Evolutionary conservation across 75 land plant species (phyloP), one percentile per base, ranked within the genome.

Genomic region (Larix kaempferi): DNA sequence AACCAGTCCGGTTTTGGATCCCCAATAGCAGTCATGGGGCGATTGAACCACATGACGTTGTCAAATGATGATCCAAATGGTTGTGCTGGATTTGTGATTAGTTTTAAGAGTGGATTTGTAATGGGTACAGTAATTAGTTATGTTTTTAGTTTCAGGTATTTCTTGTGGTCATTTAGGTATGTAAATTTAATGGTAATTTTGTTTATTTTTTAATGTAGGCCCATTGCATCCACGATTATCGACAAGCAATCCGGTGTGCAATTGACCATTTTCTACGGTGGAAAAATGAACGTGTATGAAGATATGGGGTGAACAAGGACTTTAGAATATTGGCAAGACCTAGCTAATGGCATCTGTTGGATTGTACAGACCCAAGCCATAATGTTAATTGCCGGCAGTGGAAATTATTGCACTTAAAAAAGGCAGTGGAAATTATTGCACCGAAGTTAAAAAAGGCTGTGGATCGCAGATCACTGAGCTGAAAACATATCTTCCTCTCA

Each of bases 241-340:
- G 63, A n/a, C 13, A 23, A 61, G 26, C 26, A 61, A 35, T 65
- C 7, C 3, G 19, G 29, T 63, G 77, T 64, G 23, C 88, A 78
- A 83, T 59, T 88, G 62, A 88, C 90, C 11, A 88, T 88, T 23
- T 88, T 88, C 76, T 88, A 88, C 52, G 85, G 84, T 25, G 90
- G 90, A 39, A 78, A 69, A 16, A 88, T 88, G 7, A 66, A 86
- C n/a, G 88, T 86, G n/a, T 88, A 80, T 71, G 83, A 88, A 75
- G 74, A 88, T 75, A 41, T 41, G 44, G 4, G 2, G 44, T 41
- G 0, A 6, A 41, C 6, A 41, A 41, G 44, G 44, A 5, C 44
- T 6, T 41, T 41, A 41, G 4, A 14, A 11, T 39, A 73, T 8
- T 33, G 15, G 14, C 33, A 11, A 4, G 26, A 23, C 13, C 16